phyloP scores from a whole-genome alignment of 441 rosid genomes.

The Hura crepitans region DNA sequence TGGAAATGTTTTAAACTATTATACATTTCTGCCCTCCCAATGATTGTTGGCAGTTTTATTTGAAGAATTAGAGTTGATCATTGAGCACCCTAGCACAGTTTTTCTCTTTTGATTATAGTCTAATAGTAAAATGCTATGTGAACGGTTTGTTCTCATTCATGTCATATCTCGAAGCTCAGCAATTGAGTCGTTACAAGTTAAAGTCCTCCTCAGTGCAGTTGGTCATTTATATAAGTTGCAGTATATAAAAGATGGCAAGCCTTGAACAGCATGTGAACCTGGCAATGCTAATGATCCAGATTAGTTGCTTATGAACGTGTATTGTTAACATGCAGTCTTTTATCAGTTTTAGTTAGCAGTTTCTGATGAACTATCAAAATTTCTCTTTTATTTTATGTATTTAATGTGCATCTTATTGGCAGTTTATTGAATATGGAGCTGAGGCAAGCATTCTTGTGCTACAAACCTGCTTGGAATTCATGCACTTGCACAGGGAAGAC shows the following conservation, averaged over 20 bases:
- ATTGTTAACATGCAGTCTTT: neutral
- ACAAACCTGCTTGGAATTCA: slow-evolving; percentile 54
- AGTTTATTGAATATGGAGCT: slow-evolving; percentile 65
- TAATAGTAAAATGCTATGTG: neutral
- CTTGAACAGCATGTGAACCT: neutral
- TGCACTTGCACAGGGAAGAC: slow-evolving; percentile 46
- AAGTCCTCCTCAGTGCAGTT: neutral
- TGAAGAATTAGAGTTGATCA: neutral
- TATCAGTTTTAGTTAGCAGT: slow-evolving; percentile 3
- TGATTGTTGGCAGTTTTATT: neutral
- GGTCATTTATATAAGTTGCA: neutral
- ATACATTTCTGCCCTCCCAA: neutral
- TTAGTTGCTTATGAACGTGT: neutral
- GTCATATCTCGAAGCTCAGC: neutral
- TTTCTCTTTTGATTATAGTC: neutral
- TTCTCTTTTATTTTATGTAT: neutral
- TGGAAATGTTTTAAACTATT: neutral
- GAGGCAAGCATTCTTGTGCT: slow-evolving; percentile 59
- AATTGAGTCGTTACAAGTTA: neutral
- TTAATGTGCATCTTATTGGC: slow-evolving; percentile 18
- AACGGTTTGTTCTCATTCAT: neutral
- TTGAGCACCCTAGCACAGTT: neutral
- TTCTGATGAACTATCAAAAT: neutral
- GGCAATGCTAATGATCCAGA: neutral
- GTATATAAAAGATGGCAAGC: neutral